Evolutionary conservation across 2,329 filamentous ascomycete species (phyloP).

Genomic region (Didymellaceae sp.): DNA sequence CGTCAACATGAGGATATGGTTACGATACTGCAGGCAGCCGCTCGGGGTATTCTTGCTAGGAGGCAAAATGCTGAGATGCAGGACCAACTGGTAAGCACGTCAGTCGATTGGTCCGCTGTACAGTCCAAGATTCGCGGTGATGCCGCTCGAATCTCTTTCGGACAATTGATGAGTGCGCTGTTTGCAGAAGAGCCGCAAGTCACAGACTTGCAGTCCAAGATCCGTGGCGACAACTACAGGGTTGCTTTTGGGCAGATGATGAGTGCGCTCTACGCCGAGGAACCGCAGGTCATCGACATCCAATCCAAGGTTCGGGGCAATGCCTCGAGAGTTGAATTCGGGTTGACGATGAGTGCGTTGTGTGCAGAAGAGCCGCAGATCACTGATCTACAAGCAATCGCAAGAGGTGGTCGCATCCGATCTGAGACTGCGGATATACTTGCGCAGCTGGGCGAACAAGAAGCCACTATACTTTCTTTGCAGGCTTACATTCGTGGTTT

Average conservation of each 20-base stretch:
- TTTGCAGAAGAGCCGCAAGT: slow-evolving; percentile 38
- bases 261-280: slow-evolving; percentile 42
- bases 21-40: slow-evolving; percentile 68
- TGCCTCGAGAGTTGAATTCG: slow-evolving; percentile 33
- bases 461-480: slow-evolving; percentile 53
- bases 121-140: slow-evolving; percentile 56
- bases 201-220: slow-evolving; percentile 54
- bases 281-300: slow-evolving; percentile 43
- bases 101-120: slow-evolving; percentile 51
- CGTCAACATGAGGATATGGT: slow-evolving; percentile 50
- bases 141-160: slow-evolving; percentile 34
- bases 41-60: slow-evolving; percentile 59
- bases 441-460: slow-evolving; percentile 53
- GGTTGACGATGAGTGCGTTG: slow-evolving; percentile 41
- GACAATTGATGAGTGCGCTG: slow-evolving; percentile 41
- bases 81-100: slow-evolving; percentile 50
- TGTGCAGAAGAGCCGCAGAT: slow-evolving; percentile 38
- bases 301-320: slow-evolving; percentile 53
- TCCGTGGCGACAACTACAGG: slow-evolving; percentile 46
- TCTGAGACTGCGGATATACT: slow-evolving; percentile 41
- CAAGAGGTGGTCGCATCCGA: slow-evolving; percentile 46
- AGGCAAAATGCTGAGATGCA: slow-evolving; percentile 49
- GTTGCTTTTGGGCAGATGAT: slow-evolving; percentile 38
- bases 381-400: slow-evolving; percentile 50
- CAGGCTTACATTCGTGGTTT: slow-evolving; percentile 61